A percentile compares a stretch with the other conserved stretches of the same genome.
These are phyloP conservation scores for Corrigiola litoralis DNA, from an alignment of 179 eudicot species.

Conservation along the genomic window DNA sequence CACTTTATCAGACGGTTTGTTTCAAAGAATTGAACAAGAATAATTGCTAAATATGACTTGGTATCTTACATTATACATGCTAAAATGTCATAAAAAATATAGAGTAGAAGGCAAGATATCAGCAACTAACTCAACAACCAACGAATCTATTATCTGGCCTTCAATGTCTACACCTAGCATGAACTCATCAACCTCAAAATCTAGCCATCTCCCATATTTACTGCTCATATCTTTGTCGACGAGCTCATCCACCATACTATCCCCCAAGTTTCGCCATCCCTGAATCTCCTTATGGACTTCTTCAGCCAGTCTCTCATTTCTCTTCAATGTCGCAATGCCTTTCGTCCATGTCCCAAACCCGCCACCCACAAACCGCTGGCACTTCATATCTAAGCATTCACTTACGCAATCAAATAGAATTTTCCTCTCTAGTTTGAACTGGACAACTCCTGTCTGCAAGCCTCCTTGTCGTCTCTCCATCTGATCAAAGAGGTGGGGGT, in stretches of 20 bases:
- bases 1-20: constrained; percentile 1
- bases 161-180: constrained; percentile 70
- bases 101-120: constrained; percentile 37
- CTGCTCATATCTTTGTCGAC: constrained; percentile 89
- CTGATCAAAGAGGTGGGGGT: constrained; percentile 46
- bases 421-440: constrained; percentile 34
- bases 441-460: constrained; percentile 1
- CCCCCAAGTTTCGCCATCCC: constrained; percentile 58
- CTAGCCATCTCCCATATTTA: constrained; percentile 67
- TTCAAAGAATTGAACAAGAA: constrained; percentile 27
- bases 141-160: constrained; percentile 48
- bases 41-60: not conserved
- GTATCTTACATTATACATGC: constrained; percentile 25
- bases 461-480: constrained; percentile 35
- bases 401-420: constrained; percentile 71
- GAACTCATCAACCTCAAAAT: constrained; percentile 65
- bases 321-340: constrained; percentile 49
- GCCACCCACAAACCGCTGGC: constrained; percentile 42
- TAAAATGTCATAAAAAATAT: not conserved
- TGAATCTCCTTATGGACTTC: constrained; percentile 71
- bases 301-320: constrained; percentile 57
- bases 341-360: constrained; percentile 51
- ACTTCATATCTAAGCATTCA: constrained; percentile 67
- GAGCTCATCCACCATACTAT: constrained; percentile 79
- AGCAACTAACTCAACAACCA: constrained; percentile 64